A percentile compares a stretch with the other conserved stretches of the same genome.
Conservation (phyloP, 2,329 filamentous ascomycete species). For the Fusarium pseudocircinatum region DNA sequence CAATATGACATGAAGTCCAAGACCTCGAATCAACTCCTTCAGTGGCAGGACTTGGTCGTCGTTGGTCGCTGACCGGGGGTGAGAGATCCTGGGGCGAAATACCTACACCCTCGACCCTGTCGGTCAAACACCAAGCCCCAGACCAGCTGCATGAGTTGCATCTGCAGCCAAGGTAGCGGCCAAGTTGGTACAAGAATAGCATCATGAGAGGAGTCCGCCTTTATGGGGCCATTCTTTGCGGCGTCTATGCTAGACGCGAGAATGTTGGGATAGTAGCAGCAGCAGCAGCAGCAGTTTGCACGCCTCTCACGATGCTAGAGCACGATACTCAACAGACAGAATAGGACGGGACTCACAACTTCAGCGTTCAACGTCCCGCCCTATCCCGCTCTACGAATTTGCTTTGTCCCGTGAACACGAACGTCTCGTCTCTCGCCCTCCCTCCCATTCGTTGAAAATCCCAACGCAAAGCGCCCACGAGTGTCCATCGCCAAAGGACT, state of each 20-base stretch:
- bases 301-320: neutral
- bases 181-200: conserved; percentile 34
- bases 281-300: neutral
- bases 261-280: neutral
- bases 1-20: conserved; percentile 1
- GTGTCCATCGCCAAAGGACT: conserved; percentile 22
- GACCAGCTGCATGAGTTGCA: conserved; percentile 34
- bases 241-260: conserved; percentile 36
- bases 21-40: conserved; percentile 27
- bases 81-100: conserved; percentile 26
- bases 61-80: conserved; percentile 26
- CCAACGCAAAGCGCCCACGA: conserved; percentile 36
- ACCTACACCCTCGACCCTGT: neutral
- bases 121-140: conserved; percentile 24
- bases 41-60: conserved; percentile 11
- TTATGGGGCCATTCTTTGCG: conserved; percentile 1
- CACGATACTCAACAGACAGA: neutral
- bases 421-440: neutral
- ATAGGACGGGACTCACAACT: neutral
- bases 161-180: conserved; percentile 16
- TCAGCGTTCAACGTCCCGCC: conserved; percentile 2
- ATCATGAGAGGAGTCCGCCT: conserved; percentile 17
- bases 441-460: conserved; percentile 36
- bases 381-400: conserved; percentile 16
- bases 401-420: conserved; percentile 18